Percentiles rank a stretch among this genome's conserved stretches.
phyloP scores from a whole-genome alignment of 257 asterid species.

The Nicotiana paniculata region DNA sequence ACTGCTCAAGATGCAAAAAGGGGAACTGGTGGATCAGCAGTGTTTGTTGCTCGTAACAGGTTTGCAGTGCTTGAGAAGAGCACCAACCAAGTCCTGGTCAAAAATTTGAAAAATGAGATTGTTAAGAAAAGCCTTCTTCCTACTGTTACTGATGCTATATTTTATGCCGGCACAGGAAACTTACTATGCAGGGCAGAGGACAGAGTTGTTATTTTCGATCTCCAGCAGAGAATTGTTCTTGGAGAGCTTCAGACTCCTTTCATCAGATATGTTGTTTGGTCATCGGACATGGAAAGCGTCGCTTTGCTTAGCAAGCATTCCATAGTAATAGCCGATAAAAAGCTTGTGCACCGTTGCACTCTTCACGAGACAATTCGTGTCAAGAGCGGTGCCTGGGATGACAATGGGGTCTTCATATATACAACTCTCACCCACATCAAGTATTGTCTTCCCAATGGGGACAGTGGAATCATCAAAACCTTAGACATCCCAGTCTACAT shows the following conservation, averaged over 20 bases:
- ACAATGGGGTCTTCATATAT: constrained; percentile 86
- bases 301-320: constrained; percentile 96
- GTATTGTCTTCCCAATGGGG: constrained; percentile 98
- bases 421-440: constrained; percentile 92
- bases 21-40: constrained; percentile 88
- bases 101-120: constrained; percentile 71
- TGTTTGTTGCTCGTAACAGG: constrained; percentile 86
- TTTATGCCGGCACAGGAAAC: constrained; percentile 95
- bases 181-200: constrained; percentile 96
- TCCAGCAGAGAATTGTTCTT: constrained; percentile 71
- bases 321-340: constrained; percentile 90
- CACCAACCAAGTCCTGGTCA: constrained; percentile 70
- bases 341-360: constrained; percentile 87
- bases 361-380: constrained; percentile 99
- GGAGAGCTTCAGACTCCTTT: constrained; percentile 90
- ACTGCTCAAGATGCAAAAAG: constrained; percentile 82
- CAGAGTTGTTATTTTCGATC: constrained; percentile 82
- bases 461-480: constrained; percentile 92
- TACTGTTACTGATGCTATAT: constrained; percentile 77
- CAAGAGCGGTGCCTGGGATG: constrained; percentile 99
- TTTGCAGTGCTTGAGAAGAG: constrained; percentile 95
- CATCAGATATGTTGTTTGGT: constrained; percentile 90
- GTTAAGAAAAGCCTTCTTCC: constrained; percentile 73
- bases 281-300: constrained; percentile 89
- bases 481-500: constrained; percentile 86